Percentiles rank a stretch among this genome's conserved stretches.
Conservation (phyloP, 345 rosid genomes). For the Camelina hispida region DNA sequence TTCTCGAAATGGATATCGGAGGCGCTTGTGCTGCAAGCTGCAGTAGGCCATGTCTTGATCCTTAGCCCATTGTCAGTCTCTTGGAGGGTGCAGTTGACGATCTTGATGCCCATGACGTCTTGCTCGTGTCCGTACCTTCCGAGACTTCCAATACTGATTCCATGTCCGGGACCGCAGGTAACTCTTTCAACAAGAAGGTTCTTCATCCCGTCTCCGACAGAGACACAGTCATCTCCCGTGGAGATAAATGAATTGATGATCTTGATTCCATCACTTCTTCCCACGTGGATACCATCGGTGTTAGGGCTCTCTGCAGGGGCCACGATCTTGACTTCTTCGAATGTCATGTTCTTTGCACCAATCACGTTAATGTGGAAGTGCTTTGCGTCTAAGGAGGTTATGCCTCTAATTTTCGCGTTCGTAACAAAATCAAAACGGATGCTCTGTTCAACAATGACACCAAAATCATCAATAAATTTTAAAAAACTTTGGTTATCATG, state of each 20-base stretch:
- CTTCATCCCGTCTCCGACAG: conserved; percentile 62
- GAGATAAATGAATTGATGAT: conserved; percentile 47
- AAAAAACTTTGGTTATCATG: no score
- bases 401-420: conserved; percentile 42
- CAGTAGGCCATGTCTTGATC: conserved; percentile 69
- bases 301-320: conserved; percentile 57
- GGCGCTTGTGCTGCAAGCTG: conserved; percentile 54
- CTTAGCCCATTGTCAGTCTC: conserved; percentile 67
- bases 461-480: neutral
- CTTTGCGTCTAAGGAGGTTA: conserved; percentile 57
- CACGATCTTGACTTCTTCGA: conserved; percentile 38
- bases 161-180: conserved; percentile 83
- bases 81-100: conserved; percentile 57
- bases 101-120: conserved; percentile 56
- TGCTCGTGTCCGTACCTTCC: conserved; percentile 63
- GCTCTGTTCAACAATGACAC: conserved; percentile 45
- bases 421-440: conserved; percentile 52
- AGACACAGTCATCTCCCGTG: conserved; percentile 81
- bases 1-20: conserved; percentile 48
- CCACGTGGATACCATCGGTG: conserved; percentile 75
- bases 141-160: conserved; percentile 62
- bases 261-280: conserved; percentile 58
- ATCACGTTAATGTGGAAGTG: conserved; percentile 59
- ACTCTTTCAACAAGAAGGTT: conserved; percentile 54
- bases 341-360: conserved; percentile 54